phyloP scores from a whole-genome alignment of 2,329 filamentous ascomycete species.

The Botrytis pseudocinerea region DNA sequence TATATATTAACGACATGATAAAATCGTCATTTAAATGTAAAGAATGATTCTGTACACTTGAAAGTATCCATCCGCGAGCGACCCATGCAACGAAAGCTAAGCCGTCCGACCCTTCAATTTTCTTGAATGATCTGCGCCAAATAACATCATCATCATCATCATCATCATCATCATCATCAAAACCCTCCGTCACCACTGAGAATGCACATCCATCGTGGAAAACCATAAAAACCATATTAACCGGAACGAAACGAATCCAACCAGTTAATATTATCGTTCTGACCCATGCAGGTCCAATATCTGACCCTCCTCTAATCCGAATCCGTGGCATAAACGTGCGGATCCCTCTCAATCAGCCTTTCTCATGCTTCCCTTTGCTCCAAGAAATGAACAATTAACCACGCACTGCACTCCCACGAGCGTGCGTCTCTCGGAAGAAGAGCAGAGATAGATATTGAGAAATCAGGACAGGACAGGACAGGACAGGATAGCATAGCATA shows the following conservation, averaged over 20 bases:
- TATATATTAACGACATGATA: no score
- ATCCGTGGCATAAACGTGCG: not conserved
- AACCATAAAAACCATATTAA: not conserved
- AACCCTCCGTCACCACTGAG: not conserved
- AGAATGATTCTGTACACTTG: not conserved
- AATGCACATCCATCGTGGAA: not conserved
- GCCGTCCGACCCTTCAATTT: not conserved
- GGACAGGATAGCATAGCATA: no score
- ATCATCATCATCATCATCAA: not conserved
- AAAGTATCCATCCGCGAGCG: not conserved
- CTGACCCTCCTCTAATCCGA: not conserved
- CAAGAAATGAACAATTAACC: not conserved
- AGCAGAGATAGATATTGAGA: not conserved
- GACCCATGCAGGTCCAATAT: conserved; percentile 2
- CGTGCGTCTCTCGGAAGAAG: no score
- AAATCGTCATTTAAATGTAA: no score
- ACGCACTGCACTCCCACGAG: no score
- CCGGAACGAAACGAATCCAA: not conserved
- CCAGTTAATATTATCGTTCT: not conserved
- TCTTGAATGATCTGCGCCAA: not conserved
- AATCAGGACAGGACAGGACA: no score
- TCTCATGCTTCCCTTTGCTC: not conserved
- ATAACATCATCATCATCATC: conserved; percentile 6
- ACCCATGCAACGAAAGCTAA: not conserved
- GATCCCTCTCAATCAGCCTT: not conserved